Percentiles rank a stretch among this genome's conserved stretches.
These are phyloP conservation scores for Kodamaea ohmeri DNA, from an alignment of 1,139 yeast genomes.

Conservation along the genomic window DNA sequence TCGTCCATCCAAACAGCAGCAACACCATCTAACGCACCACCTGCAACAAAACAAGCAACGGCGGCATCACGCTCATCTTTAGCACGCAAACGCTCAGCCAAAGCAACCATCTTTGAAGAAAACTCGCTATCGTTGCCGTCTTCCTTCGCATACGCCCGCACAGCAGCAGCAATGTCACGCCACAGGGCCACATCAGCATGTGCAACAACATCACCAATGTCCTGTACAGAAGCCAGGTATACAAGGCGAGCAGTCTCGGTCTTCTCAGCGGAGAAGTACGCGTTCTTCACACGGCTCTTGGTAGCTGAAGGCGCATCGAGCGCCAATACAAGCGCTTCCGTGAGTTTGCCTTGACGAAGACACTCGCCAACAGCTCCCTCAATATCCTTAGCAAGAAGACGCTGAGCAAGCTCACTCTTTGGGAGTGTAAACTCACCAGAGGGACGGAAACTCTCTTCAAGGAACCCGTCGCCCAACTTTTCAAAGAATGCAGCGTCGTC, in stretches of 20 bases:
- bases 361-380: constrained; percentile 69
- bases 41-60: constrained; percentile 74
- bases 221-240: constrained; percentile 57
- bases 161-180: constrained; percentile 76
- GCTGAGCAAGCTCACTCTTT: constrained; percentile 5
- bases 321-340: constrained; percentile 83
- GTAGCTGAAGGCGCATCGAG: constrained; percentile 60
- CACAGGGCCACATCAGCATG: constrained; percentile 79
- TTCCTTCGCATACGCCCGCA: constrained; percentile 63
- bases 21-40: constrained; percentile 75
- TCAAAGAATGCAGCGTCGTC: constrained; percentile 50
- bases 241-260: constrained; percentile 68
- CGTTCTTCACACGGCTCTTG: constrained; percentile 66
- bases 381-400: constrained; percentile 48
- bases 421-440: constrained; percentile 44
- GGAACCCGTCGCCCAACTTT: constrained; percentile 37
- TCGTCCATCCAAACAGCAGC: constrained; percentile 84
- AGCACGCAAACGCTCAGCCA: constrained; percentile 62
- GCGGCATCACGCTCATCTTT: constrained; percentile 64
- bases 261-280: constrained; percentile 63
- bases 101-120: constrained; percentile 53
- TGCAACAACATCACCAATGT: constrained; percentile 70
- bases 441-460: constrained; percentile 32
- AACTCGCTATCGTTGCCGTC: constrained; percentile 46
- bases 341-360: constrained; percentile 58